Conservation (phyloP, 176 grass and related monocot genomes). For the Carex littledalei region DNA sequence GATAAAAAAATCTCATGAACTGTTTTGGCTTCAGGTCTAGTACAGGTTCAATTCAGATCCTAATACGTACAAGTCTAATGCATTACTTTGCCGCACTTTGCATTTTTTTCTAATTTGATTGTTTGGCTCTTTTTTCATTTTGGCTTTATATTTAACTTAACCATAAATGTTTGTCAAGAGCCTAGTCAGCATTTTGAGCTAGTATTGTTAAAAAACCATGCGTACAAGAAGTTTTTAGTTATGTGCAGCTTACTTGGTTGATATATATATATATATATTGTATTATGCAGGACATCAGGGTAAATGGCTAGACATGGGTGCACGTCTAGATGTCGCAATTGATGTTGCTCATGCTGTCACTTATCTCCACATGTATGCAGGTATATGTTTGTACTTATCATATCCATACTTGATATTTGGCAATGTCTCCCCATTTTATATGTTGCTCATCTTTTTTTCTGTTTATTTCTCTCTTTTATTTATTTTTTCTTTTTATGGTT, state of each 20-base stretch:
- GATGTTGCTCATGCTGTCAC: slow-evolving; percentile 91
- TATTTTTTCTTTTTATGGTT: neutral
- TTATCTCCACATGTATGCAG: slow-evolving; percentile 86
- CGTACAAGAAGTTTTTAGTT: neutral
- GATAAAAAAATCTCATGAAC: neutral
- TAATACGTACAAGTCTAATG: neutral
- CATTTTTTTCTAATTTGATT: neutral
- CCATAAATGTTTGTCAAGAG: neutral
- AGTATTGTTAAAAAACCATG: neutral
- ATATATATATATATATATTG: neutral
- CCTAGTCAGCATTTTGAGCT: neutral
- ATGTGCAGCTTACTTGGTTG: neutral
- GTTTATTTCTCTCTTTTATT: neutral
- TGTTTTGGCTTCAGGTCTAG: neutral
- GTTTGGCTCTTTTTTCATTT: neutral
- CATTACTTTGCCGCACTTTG: neutral
- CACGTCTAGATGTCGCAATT: slow-evolving; percentile 69
- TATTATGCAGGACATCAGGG: slow-evolving; percentile 40
- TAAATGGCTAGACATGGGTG: slow-evolving; percentile 39
- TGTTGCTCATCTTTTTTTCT: neutral
- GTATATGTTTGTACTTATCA: slow-evolving; percentile 18
- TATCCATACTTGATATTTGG: neutral
- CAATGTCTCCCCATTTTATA: neutral
- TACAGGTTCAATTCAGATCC: neutral
- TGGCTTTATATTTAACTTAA: neutral